Evolutionary conservation across 164 flowering plant species (phyloP).

Genomic region (Vitis cinerea): DNA sequence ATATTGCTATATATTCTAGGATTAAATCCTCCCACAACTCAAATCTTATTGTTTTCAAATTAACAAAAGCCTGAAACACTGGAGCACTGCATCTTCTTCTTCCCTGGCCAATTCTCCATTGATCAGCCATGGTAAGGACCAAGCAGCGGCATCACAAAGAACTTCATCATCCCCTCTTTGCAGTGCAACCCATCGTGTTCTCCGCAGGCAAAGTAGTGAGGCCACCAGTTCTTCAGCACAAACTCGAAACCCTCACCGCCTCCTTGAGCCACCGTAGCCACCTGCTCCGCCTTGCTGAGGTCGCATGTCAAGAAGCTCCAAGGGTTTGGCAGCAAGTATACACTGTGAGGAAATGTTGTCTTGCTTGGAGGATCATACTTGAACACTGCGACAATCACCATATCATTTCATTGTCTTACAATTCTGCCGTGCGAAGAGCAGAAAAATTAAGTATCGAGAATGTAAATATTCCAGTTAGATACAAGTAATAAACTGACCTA

Average conservation of each 20-base stretch:
- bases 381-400: slow-evolving; percentile 28
- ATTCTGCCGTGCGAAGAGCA: too few relatives aligned
- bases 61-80: too few relatives aligned
- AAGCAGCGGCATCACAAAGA: slow-evolving; percentile 23
- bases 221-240: slow-evolving; percentile 21
- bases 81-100: too few relatives aligned
- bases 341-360: slow-evolving; percentile 32
- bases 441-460: too few relatives aligned
- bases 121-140: neutral
- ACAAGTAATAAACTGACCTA: slow-evolving; percentile 16
- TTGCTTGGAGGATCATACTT: slow-evolving; percentile 36
- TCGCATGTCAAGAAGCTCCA: slow-evolving; percentile 35
- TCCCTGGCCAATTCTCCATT: too few relatives aligned
- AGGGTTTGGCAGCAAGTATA: slow-evolving; percentile 27
- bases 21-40: too few relatives aligned
- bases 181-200: slow-evolving; percentile 33
- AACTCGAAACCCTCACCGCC: slow-evolving; percentile 36
- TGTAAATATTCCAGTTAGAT: too few relatives aligned
- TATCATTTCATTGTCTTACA: too few relatives aligned
- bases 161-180: slow-evolving; percentile 39
- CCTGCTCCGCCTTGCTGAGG: slow-evolving; percentile 22
- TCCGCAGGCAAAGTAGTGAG: slow-evolving; percentile 42
- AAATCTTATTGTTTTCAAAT: too few relatives aligned
- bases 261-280: slow-evolving; percentile 32
- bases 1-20: too few relatives aligned